Evolutionary conservation across 805 yeast genomes (phyloP).

Genomic region (Barnettozyma pratensis): DNA sequence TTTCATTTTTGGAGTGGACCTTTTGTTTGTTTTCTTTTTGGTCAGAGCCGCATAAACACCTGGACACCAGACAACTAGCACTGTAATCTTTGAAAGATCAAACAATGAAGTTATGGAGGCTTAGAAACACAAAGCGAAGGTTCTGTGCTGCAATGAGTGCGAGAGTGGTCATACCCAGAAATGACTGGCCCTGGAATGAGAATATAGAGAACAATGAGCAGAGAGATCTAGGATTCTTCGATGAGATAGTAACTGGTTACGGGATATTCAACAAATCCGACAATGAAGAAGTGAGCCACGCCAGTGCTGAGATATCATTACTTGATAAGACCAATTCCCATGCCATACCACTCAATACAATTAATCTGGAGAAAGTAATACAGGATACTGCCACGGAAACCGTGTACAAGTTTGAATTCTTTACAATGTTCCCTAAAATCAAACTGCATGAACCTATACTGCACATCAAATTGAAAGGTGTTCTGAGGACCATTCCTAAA

Average conservation of each 20-base stretch:
- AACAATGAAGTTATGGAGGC: too few species aligned
- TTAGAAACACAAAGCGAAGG: too few species aligned
- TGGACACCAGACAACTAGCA: background rate
- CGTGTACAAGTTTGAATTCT: conserved; percentile 12
- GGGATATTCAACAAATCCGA: conserved; percentile 3
- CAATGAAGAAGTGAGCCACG: background rate
- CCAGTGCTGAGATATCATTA: background rate
- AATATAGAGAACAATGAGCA: background rate
- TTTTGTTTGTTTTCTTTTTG: conserved; percentile 3
- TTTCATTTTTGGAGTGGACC: background rate
- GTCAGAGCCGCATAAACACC: conserved; percentile 2
- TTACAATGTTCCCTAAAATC: conserved; percentile 21
- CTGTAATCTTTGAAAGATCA: too few species aligned
- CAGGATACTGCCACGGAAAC: background rate
- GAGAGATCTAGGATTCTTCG: conserved; percentile 9
- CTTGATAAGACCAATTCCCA: background rate
- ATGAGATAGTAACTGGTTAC: conserved; percentile 12
- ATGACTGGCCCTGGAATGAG: background rate
- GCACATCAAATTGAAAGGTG: conserved; percentile 7
- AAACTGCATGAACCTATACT: conserved; percentile 17
- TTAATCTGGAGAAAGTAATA: background rate
- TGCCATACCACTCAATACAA: background rate
- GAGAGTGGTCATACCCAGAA: background rate
- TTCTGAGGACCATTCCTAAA: background rate
- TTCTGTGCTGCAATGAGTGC: background rate